Percentiles rank a stretch among this genome's conserved stretches.
These are phyloP conservation scores for Talinum fruticosum DNA, from an alignment of 148 eudicot species.

Conservation along the genomic window DNA sequence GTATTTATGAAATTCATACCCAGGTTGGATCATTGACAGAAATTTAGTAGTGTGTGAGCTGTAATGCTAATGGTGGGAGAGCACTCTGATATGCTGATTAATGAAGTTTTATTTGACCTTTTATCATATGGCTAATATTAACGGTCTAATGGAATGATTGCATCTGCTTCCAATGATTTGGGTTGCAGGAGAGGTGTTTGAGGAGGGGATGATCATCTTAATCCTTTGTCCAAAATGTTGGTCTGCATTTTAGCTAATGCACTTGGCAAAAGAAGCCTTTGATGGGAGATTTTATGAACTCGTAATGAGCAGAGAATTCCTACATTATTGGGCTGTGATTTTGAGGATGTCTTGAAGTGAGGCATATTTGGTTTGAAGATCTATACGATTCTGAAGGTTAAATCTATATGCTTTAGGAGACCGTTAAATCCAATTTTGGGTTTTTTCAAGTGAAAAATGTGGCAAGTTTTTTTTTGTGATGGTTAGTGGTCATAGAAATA, in stretches of 20 bases:
- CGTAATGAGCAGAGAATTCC: neutral
- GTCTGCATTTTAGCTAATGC: too few relatives aligned
- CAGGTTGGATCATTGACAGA: neutral
- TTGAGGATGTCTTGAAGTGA: neutral
- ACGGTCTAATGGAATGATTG: neutral
- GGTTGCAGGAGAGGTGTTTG: neutral
- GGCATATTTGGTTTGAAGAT: neutral
- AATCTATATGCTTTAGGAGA: neutral
- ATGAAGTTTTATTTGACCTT: neutral
- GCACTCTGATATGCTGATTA: slow-evolving; percentile 1
- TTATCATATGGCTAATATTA: neutral
- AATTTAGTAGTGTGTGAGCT: neutral
- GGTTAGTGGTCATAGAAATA: neutral
- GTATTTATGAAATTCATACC: neutral
- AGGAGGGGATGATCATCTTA: neutral
- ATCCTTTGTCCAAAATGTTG: neutral
- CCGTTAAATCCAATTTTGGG: neutral
- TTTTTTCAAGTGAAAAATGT: neutral
- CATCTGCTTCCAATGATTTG: neutral
- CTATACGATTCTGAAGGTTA: neutral
- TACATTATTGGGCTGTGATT: neutral
- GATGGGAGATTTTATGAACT: neutral
- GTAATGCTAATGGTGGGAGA: neutral
- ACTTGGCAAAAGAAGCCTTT: neutral
- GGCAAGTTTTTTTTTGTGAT: neutral